Evolutionary conservation across 257 asterid species (phyloP).

Genomic region (Mentha longifolia): DNA sequence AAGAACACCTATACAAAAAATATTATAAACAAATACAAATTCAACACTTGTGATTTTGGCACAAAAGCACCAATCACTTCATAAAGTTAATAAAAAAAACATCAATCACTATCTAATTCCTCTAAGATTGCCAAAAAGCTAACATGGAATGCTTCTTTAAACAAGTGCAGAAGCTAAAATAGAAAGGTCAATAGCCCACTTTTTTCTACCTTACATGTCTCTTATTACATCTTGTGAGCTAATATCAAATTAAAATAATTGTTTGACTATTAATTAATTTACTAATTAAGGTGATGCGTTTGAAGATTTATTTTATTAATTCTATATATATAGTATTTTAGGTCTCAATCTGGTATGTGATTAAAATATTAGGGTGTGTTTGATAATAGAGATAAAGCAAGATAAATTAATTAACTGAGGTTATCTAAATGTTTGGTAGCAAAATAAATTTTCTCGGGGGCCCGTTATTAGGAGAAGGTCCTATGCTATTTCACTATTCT

Average conservation of each 20-base stretch:
- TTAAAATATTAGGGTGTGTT: background rate
- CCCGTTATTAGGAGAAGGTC: too few species aligned
- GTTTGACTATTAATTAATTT: constrained; percentile 26
- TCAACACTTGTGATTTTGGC: constrained; percentile 24
- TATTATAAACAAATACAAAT: constrained; percentile 7
- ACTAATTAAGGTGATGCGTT: background rate
- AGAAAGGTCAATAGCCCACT: constrained; percentile 29
- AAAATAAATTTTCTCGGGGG: too few species aligned
- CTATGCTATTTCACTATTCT: too few species aligned
- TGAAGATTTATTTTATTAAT: too few species aligned
- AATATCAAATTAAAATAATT: constrained; percentile 16
- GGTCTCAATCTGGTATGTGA: background rate
- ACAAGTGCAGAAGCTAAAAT: constrained; percentile 26
- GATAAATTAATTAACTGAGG: too few species aligned
- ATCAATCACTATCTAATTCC: constrained; percentile 30
- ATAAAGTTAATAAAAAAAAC: constrained; percentile 3
- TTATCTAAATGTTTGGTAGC: too few species aligned
- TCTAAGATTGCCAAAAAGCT: background rate
- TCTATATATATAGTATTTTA: background rate
- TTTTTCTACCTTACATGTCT: constrained; percentile 16
- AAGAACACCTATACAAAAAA: background rate
- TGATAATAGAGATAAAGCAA: too few species aligned
- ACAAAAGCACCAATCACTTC: background rate
- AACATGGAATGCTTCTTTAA: constrained; percentile 23
- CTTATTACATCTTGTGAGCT: constrained; percentile 29